Base-by-base conservation (phyloP, 202 grass and related monocot species). In the Digitaria exilis region DNA sequence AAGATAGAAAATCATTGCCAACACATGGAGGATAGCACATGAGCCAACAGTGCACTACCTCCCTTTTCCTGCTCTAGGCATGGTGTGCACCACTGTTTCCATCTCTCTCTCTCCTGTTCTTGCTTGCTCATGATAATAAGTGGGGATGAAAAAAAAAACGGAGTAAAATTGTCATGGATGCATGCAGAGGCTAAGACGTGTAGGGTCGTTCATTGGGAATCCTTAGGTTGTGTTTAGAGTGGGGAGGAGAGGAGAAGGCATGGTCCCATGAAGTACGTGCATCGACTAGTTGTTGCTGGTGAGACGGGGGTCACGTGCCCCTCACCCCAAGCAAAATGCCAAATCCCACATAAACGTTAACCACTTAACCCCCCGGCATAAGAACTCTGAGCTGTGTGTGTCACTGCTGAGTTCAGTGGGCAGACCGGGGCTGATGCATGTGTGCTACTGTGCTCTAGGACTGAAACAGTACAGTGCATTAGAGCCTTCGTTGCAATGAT, bases 141-240 rank as follows among this genome's bases (percentile, higher is more conserved):
- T 55, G 84, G 69, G 73, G 74, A 86, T 67, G n/a, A 32, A 13
- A 39, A 37, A 39, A 39, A 39, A 78, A 84, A 64, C 14, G 11
- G 11, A 4, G 37, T 5, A 68, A 57, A 74, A 57, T 81, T 59
- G 81, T 61, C 69, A 69, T 84, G 86, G 75, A 43, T 69, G 75
- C 51, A 69, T 78, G 65, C 85, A 88, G 77, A 88, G 77, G 45
- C 85, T 85, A 88, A 91, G 77, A 71, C 3, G 21, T 21, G 72
- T 87, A 90, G 88, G 61, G 84, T 84, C 87, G 75, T 90, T 87
- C 88, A 87, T 84, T 65, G 62, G 84, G 84, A 90, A 84, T 90
- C 88, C 88, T 70, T 90, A 89, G 87, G 87, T 71, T 57, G 32
- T 76, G 82, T 84, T 84, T 85, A 87, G 88, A 80, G 84, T 90